phyloP scores from a whole-genome alignment of 2,329 filamentous ascomycete species.

The Fusarium guadeloupense region DNA sequence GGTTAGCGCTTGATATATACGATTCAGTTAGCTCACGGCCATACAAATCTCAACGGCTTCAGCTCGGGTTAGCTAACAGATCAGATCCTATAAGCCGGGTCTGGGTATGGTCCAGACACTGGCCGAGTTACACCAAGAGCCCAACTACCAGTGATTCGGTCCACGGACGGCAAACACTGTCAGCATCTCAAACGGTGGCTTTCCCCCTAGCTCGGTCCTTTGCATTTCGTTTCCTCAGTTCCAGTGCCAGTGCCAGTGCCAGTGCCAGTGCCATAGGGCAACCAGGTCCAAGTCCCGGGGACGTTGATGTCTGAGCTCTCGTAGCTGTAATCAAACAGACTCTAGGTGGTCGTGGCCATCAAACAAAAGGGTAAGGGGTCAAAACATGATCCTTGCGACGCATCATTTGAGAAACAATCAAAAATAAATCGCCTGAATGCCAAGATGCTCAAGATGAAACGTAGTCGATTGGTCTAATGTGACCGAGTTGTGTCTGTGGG shows the following conservation, averaged over 20 bases:
- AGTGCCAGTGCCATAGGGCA: not conserved
- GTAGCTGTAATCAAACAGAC: conserved; percentile 21
- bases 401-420: conserved; percentile 19
- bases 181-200: conserved; percentile 38
- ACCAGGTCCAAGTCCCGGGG: not conserved
- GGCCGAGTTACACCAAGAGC: conserved; percentile 30
- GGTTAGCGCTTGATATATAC: conserved; percentile 38
- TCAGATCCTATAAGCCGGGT: conserved; percentile 7
- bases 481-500: not conserved
- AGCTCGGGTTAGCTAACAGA: conserved; percentile 17
- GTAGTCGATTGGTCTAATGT: not conserved
- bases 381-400: conserved; percentile 16
- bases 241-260: too few relatives aligned
- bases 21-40: conserved; percentile 4
- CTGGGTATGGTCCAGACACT: conserved; percentile 3
- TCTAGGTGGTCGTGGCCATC: conserved; percentile 10
- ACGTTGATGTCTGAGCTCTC: not conserved
- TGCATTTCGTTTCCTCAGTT: too few relatives aligned
- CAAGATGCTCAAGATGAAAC: conserved; percentile 36
- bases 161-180: conserved; percentile 19
- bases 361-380: conserved; percentile 12
- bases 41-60: not conserved
- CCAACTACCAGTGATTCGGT: conserved; percentile 2
- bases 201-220: conserved; percentile 25
- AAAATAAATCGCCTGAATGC: too few relatives aligned